Conservation (phyloP, 768 basidiomycete species). For the Boletales sp. region DNA sequence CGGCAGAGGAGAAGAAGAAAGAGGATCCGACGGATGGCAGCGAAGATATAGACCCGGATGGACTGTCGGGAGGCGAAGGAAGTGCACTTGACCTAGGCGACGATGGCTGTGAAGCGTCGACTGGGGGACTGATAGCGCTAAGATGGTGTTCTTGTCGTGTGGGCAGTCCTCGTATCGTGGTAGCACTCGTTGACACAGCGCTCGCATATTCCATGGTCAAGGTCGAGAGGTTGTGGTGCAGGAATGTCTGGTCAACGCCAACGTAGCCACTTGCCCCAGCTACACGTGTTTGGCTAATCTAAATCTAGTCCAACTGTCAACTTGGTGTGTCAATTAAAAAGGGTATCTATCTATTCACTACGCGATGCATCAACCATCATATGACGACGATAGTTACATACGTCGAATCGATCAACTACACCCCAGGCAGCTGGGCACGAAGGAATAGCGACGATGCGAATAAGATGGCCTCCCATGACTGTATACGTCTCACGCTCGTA, state of each 20-base stretch:
- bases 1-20: slow-evolving; percentile 76
- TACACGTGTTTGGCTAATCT: slow-evolving; percentile 31
- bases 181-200: slow-evolving; percentile 33
- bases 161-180: slow-evolving; percentile 37
- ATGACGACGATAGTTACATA: too few relatives aligned
- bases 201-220: slow-evolving; percentile 23
- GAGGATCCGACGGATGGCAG: slow-evolving; percentile 70
- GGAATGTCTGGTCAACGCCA: neutral
- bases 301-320: neutral
- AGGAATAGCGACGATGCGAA: neutral
- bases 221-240: slow-evolving; percentile 1
- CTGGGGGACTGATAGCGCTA: neutral
- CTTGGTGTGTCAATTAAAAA: too few relatives aligned
- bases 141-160: slow-evolving; percentile 19
- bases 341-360: too few relatives aligned
- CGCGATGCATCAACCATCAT: too few relatives aligned
- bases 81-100: slow-evolving; percentile 48
- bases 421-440: too few relatives aligned
- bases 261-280: slow-evolving; percentile 15
- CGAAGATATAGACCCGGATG: slow-evolving; percentile 61
- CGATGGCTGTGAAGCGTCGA: slow-evolving; percentile 37
- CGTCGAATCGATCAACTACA: too few relatives aligned
- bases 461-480: neutral
- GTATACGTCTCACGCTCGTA: slow-evolving; percentile 32
- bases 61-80: slow-evolving; percentile 62